These are phyloP conservation scores for Saussurea involucrata DNA, from an alignment of 129 eudicot species.

Conservation along the genomic window DNA sequence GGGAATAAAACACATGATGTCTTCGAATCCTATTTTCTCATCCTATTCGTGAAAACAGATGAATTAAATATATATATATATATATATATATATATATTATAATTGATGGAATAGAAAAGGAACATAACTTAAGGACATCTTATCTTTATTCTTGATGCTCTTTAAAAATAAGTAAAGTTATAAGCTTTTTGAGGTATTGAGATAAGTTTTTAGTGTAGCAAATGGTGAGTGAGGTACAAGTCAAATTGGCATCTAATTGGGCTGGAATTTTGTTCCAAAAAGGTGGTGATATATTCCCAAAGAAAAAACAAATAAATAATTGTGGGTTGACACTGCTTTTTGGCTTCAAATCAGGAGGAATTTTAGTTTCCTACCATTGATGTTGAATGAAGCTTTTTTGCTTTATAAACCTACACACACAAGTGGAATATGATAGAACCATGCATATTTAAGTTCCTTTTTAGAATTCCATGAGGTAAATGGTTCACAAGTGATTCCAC, in stretches of 20 bases:
- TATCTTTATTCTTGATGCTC: neutral
- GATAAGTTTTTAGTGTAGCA: conserved; percentile 16
- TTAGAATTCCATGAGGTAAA: neutral
- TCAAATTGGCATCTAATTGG: conserved; percentile 24
- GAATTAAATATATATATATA: neutral
- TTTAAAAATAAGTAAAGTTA: conserved; percentile 6
- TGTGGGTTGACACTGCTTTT: conserved; percentile 10
- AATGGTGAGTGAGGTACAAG: conserved; percentile 15
- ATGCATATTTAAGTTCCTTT: neutral
- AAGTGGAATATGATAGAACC: neutral
- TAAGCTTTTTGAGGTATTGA: conserved; percentile 5
- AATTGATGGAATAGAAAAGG: neutral
- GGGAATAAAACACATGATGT: neutral
- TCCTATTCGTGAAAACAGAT: neutral
- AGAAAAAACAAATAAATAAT: conserved; percentile 18
- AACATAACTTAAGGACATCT: neutral
- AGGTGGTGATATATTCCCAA: conserved; percentile 21
- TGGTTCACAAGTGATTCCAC: neutral
- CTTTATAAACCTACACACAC: conserved; percentile 4
- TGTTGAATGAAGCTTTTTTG: conserved; percentile 13
- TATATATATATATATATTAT: neutral
- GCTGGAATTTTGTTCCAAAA: conserved; percentile 17
- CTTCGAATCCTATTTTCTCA: neutral
- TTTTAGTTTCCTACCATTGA: conserved; percentile 17
- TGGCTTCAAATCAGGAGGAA: conserved; percentile 7